Percentiles rank a stretch among this genome's conserved stretches.
phyloP scores from a whole-genome alignment of 768 basidiomycete species.

The Boletus rubroflammeus region DNA sequence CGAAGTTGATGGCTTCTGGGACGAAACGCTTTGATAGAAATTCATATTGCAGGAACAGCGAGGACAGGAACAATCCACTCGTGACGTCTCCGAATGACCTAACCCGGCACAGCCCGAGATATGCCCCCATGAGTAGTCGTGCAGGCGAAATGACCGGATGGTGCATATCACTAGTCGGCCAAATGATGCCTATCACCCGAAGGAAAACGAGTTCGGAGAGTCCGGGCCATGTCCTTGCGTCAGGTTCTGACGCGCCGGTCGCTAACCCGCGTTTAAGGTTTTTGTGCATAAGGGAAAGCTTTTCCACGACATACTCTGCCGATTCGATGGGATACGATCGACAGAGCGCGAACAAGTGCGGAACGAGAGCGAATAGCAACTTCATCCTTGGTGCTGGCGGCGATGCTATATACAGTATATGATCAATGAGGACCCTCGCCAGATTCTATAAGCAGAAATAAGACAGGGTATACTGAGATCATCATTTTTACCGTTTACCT shows the following conservation, averaged over 20 bases:
- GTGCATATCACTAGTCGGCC: conserved; percentile 94
- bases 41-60: conserved; percentile 84
- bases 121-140: conserved; percentile 85
- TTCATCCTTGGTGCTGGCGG: conserved; percentile 57
- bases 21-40: conserved; percentile 77
- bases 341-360: conserved; percentile 76
- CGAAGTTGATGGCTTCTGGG: conserved; percentile 86
- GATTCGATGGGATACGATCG: conserved; percentile 77
- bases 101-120: conserved; percentile 81
- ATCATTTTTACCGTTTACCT: conserved; percentile 51
- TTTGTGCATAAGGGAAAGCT: conserved; percentile 89
- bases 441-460: conserved; percentile 50
- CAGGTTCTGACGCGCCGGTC: conserved; percentile 53
- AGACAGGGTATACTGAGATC: not conserved
- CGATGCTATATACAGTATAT: conserved; percentile 72
- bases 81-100: conserved; percentile 71
- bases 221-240: conserved; percentile 87
- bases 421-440: conserved; percentile 78
- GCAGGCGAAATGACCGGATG: conserved; percentile 87
- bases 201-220: conserved; percentile 77
- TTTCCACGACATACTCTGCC: conserved; percentile 76
- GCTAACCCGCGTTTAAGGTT: conserved; percentile 84
- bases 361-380: conserved; percentile 62
- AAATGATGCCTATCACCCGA: conserved; percentile 73
- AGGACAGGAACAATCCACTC: conserved; percentile 86